Evolutionary conservation across 208 protist genomes (phyloP).

Genomic region (Willaertia magna): DNA sequence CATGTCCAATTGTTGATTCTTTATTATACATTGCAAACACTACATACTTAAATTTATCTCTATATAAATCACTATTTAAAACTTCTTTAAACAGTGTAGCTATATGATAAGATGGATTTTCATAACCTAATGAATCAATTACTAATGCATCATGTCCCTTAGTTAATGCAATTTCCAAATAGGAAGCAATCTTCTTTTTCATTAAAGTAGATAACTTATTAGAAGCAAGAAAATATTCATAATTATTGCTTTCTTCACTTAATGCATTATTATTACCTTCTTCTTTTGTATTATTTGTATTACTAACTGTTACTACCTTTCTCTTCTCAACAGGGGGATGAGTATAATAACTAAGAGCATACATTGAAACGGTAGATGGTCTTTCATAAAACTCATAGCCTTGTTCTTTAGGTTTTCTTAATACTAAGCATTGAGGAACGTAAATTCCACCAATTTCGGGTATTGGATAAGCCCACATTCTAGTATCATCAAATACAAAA

Average conservation of each 20-base stretch:
- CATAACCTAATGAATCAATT: not conserved
- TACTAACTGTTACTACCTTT: not conserved
- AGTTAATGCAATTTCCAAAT: not conserved
- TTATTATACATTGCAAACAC: not conserved
- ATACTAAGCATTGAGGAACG: not conserved
- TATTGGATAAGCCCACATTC: not conserved
- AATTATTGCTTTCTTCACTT: not conserved
- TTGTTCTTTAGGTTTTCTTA: not conserved
- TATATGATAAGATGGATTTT: slow-evolving; percentile 13
- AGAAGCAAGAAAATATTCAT: not conserved
- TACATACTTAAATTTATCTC: not conserved
- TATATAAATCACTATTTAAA: not conserved
- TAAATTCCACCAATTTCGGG: slow-evolving; percentile 11
- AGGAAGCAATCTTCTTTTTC: not conserved
- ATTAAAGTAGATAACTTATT: not conserved
- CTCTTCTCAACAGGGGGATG: not conserved
- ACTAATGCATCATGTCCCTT: slow-evolving; percentile 16
- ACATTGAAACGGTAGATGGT: not conserved
- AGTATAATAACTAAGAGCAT: not conserved
- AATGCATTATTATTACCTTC: not conserved
- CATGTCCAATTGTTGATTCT: not conserved
- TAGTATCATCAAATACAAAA: not conserved
- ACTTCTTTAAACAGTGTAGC: slow-evolving; percentile 13
- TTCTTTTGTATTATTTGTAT: not conserved
- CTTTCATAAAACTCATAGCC: not conserved